Conservation (phyloP, 306 rosid genomes). For the Styphnolobium japonicum region DNA sequence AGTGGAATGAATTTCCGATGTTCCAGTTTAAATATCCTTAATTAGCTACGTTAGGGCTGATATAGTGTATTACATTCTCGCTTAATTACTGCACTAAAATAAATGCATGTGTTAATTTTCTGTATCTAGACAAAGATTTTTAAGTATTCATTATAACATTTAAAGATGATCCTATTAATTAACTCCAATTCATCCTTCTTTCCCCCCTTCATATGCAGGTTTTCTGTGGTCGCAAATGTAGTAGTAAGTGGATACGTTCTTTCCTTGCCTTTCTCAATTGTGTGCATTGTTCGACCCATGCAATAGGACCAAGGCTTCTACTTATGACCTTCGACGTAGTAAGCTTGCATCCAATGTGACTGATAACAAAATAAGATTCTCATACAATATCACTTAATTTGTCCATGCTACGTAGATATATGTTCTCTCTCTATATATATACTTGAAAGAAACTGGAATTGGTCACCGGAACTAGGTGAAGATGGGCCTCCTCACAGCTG, state of each 20-base stretch:
- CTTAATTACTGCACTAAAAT: not conserved
- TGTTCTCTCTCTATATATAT: not conserved
- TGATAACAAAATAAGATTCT: not conserved
- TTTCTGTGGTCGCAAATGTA: slow-evolving; percentile 42
- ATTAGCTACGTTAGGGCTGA: no score
- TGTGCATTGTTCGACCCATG: slow-evolving; percentile 52
- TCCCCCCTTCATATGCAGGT: slow-evolving; percentile 13
- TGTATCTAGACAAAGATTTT: not conserved
- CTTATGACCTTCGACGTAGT: slow-evolving; percentile 43
- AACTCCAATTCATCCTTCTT: not conserved
- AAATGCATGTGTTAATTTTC: not conserved
- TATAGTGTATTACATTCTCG: not conserved
- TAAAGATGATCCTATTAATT: not conserved
- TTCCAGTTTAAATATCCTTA: no score
- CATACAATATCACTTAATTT: not conserved
- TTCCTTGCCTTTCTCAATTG: slow-evolving; percentile 43
- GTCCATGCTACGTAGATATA: no score
- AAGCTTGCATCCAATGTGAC: slow-evolving; percentile 1
- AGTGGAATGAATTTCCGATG: slow-evolving; percentile 42
- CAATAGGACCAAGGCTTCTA: slow-evolving; percentile 41
- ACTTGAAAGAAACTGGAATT: not conserved
- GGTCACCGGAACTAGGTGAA: slow-evolving; percentile 23
- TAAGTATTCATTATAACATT: not conserved
- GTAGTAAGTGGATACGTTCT: slow-evolving; percentile 32
- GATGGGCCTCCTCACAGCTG: slow-evolving; percentile 26